Evolutionary conservation across 2,329 filamentous ascomycete genomes (phyloP).

Genomic region (Sphaerostilbella broomeana): DNA sequence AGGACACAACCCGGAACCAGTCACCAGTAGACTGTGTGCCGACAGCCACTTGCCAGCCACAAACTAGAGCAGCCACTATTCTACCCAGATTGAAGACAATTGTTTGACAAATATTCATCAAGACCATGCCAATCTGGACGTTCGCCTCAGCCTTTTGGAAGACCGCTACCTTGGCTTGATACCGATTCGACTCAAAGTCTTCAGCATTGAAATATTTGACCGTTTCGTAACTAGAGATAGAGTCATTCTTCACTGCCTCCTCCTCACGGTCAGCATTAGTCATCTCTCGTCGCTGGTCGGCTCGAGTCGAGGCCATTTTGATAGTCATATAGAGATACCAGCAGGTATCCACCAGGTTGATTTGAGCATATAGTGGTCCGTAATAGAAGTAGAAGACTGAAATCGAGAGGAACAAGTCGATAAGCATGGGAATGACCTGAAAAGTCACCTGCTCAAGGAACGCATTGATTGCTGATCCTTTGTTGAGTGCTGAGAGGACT

Average conservation of each 20-base stretch:
- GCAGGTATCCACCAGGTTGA: constrained; percentile 85
- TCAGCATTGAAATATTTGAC: constrained; percentile 89
- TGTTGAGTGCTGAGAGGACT: constrained; percentile 90
- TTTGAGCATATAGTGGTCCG: constrained; percentile 74
- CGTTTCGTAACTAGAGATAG: constrained; percentile 96
- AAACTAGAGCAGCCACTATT: constrained; percentile 64
- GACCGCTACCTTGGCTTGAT: constrained; percentile 60
- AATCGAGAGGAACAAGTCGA: constrained; percentile 82
- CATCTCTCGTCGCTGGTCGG: constrained; percentile 86
- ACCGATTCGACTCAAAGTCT: constrained; percentile 68
- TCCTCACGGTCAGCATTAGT: constrained; percentile 92
- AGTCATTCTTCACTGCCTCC: constrained; percentile 97
- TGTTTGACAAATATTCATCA: constrained; percentile 77
- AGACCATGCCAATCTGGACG: constrained; percentile 67
- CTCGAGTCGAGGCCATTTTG: constrained; percentile 87
- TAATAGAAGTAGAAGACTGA: constrained; percentile 59
- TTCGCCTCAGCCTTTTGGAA: constrained; percentile 71
- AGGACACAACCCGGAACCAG: constrained; percentile 68
- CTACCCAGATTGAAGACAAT: constrained; percentile 73
- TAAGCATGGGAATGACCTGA: constrained; percentile 87
- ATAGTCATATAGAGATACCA: constrained; percentile 96
- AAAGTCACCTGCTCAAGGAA: constrained; percentile 97
- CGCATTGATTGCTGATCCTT: constrained; percentile 90
- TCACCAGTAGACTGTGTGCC: constrained; percentile 60
- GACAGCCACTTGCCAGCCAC: constrained; percentile 68